Conservation (phyloP, 2,329 filamentous ascomycete genomes). For the Paecilomyces variotii region DNA sequence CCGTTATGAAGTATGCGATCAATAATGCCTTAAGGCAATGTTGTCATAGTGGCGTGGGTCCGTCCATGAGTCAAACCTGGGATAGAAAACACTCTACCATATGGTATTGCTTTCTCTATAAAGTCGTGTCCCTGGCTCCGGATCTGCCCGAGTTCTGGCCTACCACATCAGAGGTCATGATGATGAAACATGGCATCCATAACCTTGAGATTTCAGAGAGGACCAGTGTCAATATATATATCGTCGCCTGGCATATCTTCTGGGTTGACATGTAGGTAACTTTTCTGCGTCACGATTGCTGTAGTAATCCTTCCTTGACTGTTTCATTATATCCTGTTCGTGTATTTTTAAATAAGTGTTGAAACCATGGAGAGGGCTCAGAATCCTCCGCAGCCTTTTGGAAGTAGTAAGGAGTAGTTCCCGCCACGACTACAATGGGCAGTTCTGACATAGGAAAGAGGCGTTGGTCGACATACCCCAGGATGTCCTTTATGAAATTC, state of each 20-base stretch:
- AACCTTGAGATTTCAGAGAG: not conserved
- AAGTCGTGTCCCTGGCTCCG: not conserved
- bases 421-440: not conserved
- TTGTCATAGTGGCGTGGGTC: constrained; percentile 1
- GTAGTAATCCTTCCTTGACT: not conserved
- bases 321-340: not conserved
- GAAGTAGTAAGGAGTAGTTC: constrained; percentile 3
- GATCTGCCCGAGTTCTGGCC: not conserved
- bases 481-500: constrained; percentile 65
- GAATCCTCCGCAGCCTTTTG: constrained; percentile 3
- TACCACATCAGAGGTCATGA: not conserved
- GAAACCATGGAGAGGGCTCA: not conserved
- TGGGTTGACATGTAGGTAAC: not conserved
- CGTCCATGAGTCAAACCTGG: not conserved
- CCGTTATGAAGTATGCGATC: not conserved
- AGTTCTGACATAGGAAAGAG: constrained; percentile 5
- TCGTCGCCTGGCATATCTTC: not conserved
- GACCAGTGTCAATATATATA: not conserved
- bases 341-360: not conserved
- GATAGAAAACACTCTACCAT: not conserved
- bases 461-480: constrained; percentile 48
- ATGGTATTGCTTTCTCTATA: not conserved
- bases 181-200: not conserved
- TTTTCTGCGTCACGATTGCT: not conserved
- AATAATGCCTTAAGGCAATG: not conserved